Conservation (phyloP, 148 eudicot genomes). For the Rhododendron kiyosumense region DNA sequence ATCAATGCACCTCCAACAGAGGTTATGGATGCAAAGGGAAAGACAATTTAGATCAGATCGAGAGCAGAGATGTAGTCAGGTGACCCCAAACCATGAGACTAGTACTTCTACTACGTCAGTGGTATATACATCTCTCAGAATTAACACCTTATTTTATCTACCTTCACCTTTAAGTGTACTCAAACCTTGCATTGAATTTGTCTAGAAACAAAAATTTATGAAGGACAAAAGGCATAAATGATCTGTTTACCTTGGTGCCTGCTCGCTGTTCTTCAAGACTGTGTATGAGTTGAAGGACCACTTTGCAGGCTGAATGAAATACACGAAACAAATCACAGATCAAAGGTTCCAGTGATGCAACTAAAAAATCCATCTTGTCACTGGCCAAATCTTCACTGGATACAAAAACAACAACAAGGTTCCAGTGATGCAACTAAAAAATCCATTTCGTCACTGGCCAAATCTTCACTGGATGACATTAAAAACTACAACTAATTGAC, state of each 20-base stretch:
- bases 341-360: conserved; percentile 1
- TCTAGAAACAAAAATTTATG: neutral
- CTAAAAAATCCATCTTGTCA: neutral
- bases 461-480: neutral
- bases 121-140: neutral
- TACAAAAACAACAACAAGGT: neutral
- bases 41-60: neutral
- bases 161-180: neutral
- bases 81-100: neutral
- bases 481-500: neutral
- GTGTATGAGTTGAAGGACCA: conserved; percentile 93
- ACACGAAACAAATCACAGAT: conserved; percentile 12
- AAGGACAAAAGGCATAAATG: neutral
- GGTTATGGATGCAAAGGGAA: neutral
- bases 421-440: neutral
- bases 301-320: conserved; percentile 78
- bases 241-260: conserved; percentile 72
- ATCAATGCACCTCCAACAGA: neutral
- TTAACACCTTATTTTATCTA: neutral
- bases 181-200: neutral
- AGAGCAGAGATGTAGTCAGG: neutral
- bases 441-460: neutral
- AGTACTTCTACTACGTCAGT: neutral
- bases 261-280: conserved; percentile 72
- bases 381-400: neutral